Percentiles rank a stretch among this genome's conserved stretches.
These are phyloP conservation scores for Scleroderma citrinum DNA, from an alignment of 768 basidiomycete species.

Conservation along the genomic window DNA sequence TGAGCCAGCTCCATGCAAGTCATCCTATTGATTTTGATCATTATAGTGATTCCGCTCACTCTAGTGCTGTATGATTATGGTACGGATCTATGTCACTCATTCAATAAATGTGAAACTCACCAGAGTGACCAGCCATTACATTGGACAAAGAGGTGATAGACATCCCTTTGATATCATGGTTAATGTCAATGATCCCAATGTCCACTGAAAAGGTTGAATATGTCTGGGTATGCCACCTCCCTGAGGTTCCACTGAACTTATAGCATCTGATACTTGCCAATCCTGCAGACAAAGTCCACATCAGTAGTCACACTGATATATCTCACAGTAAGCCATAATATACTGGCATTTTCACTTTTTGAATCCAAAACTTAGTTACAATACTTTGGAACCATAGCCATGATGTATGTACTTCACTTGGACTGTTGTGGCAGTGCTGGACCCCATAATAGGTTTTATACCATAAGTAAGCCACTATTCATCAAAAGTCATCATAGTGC, in stretches of 20 bases:
- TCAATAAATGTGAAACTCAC: too few relatives aligned
- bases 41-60: not conserved
- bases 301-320: not conserved
- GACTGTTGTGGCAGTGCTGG: not conserved
- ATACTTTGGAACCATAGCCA: not conserved
- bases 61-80: not conserved
- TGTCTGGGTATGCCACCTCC: not conserved
- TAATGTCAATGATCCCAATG: not conserved
- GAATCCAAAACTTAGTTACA: not conserved
- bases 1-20: too few relatives aligned
- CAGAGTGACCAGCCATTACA: not conserved
- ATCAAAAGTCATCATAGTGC: not conserved
- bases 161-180: not conserved
- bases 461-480: not conserved
- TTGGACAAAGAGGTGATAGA: not conserved
- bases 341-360: too few relatives aligned
- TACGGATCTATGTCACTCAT: not conserved
- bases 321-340: not conserved
- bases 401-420: not conserved
- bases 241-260: too few relatives aligned
- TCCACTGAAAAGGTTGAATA: not conserved
- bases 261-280: not conserved
- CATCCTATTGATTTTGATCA: not conserved
- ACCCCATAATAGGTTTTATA: not conserved
- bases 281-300: not conserved